These are phyloP conservation scores for Colletotrichum lupini DNA, from an alignment of 2,329 filamentous ascomycete species.

Conservation along the genomic window DNA sequence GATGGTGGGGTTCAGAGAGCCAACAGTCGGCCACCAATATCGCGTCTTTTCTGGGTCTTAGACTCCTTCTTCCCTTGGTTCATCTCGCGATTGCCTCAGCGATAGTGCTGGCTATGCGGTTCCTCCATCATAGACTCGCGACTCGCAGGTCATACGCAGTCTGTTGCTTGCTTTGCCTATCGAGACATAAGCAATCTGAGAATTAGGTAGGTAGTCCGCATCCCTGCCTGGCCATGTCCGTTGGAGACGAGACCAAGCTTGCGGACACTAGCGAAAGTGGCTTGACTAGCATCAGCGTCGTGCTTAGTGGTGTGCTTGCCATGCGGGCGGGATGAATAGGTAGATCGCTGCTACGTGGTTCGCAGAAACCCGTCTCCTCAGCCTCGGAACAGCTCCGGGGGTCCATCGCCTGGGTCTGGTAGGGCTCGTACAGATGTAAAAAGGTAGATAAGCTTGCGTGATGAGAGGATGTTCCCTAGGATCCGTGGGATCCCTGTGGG, in stretches of 20 bases:
- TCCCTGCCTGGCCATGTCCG: constrained; percentile 23
- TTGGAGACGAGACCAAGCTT: constrained; percentile 8
- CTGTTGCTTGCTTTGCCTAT: constrained; percentile 16
- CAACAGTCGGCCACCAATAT: constrained; percentile 1
- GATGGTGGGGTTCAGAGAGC: constrained; percentile 12
- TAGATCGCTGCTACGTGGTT: neutral
- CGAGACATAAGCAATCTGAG: constrained; percentile 22
- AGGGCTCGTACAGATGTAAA: neutral
- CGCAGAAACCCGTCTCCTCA: constrained; percentile 18
- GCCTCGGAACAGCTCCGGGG: neutral
- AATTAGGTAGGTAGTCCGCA: neutral
- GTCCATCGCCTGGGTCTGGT: neutral
- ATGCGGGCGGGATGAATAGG: neutral
- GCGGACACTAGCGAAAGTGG: constrained; percentile 33
- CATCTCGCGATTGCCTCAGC: constrained; percentile 33
- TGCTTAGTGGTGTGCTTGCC: neutral
- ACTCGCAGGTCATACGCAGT: neutral
- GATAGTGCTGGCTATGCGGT: constrained; percentile 21
- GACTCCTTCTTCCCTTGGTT: constrained; percentile 33
- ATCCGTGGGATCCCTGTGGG: neutral
- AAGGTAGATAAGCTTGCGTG: neutral
- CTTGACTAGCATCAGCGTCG: constrained; percentile 28
- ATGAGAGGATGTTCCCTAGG: constrained; percentile 1
- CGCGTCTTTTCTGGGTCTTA: constrained; percentile 23
- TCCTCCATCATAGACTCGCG: neutral